These are phyloP conservation scores for Solanum chiquidenum DNA, from an alignment of 257 asterid species.

Conservation along the genomic window DNA sequence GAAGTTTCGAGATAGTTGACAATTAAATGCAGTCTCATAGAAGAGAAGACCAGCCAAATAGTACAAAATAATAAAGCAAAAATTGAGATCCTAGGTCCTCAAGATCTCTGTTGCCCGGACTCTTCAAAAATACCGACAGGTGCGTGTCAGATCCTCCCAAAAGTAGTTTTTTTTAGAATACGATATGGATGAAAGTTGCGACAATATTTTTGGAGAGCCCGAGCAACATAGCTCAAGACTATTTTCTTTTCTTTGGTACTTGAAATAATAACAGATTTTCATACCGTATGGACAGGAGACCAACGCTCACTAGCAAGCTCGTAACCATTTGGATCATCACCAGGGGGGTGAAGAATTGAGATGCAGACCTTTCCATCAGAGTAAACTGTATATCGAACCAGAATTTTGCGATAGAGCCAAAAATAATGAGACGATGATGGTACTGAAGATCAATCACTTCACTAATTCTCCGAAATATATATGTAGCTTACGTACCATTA, in stretches of 20 bases:
- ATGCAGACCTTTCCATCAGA: constrained; percentile 92
- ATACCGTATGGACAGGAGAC: constrained; percentile 99
- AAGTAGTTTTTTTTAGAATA: not conserved
- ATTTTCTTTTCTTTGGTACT: not conserved
- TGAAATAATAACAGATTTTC: not conserved
- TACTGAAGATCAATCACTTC: not conserved
- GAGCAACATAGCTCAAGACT: not conserved
- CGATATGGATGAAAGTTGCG: not conserved
- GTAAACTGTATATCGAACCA: constrained; percentile 48
- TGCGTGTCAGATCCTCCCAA: not conserved
- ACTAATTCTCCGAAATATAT: not conserved
- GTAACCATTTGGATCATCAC: constrained; percentile 96
- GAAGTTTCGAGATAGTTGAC: not conserved
- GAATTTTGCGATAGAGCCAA: constrained; percentile 1
- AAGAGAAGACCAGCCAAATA: not conserved
- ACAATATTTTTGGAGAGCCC: not conserved
- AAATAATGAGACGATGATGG: not conserved
- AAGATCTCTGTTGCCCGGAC: not conserved
- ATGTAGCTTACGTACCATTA: constrained; percentile 50
- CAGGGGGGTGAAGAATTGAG: constrained; percentile 96
- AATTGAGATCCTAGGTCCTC: not conserved
- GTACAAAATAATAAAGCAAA: not conserved
- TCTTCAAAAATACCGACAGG: not conserved
- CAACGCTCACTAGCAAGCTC: constrained; percentile 99
- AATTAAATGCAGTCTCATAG: not conserved